Evolutionary conservation across 805 yeast species (phyloP).

Genomic region (Geotrichum ghanense): DNA sequence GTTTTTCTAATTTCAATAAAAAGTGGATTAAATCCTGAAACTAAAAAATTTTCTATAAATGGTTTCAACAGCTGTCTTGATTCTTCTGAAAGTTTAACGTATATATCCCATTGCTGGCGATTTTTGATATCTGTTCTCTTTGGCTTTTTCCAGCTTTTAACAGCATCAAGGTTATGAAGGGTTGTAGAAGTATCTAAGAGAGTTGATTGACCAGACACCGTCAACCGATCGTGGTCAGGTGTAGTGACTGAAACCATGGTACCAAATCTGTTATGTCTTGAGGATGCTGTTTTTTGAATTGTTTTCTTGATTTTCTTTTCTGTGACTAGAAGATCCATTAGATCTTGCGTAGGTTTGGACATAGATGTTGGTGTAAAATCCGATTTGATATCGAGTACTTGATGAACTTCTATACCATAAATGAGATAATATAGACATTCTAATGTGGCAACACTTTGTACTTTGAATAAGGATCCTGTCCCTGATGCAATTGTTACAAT

Average conservation of each 20-base stretch:
- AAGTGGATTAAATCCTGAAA: slow-evolving; percentile 65
- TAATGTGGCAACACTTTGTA: slow-evolving; percentile 50
- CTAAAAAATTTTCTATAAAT: slow-evolving; percentile 51
- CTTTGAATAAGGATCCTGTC: slow-evolving; percentile 50
- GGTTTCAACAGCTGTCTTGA: slow-evolving; percentile 25
- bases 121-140: slow-evolving; percentile 9
- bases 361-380: not conserved
- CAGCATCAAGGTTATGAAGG: slow-evolving; percentile 51
- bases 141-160: slow-evolving; percentile 53
- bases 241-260: slow-evolving; percentile 65
- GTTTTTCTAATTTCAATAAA: slow-evolving; percentile 40
- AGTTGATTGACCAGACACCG: slow-evolving; percentile 67
- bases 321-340: slow-evolving; percentile 34
- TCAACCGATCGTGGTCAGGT: slow-evolving; percentile 43
- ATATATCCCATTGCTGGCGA: slow-evolving; percentile 16
- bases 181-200: slow-evolving; percentile 39
- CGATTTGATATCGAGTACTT: slow-evolving; percentile 10
- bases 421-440: slow-evolving; percentile 60
- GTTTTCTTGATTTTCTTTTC: slow-evolving; percentile 46
- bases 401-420: slow-evolving; percentile 40
- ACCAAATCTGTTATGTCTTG: slow-evolving; percentile 88
- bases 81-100: slow-evolving; percentile 16
- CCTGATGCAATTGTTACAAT: slow-evolving; percentile 61
- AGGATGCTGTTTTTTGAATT: slow-evolving; percentile 40
- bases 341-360: not conserved